Evolutionary conservation across 2,329 filamentous ascomycete species (phyloP), one percentile per base, ranked within the genome.

Genomic region (Penicillium sp.): DNA sequence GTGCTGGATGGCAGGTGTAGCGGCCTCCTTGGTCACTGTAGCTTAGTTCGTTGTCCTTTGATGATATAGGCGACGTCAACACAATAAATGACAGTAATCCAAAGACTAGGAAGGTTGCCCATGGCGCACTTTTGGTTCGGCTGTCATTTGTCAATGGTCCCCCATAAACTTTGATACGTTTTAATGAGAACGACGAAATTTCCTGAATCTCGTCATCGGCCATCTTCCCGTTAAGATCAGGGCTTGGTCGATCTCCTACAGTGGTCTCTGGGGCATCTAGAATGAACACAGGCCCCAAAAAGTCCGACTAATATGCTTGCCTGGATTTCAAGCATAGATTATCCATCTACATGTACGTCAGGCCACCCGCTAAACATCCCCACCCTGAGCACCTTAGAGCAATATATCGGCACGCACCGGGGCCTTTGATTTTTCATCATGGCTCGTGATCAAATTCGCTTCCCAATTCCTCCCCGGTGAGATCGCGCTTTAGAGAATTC

Each of bases 391-490:
- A n/a, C 35, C 46, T 35, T 35, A 35, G 46, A 51, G 46, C 28
- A 35, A 35, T 10, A 51, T 51, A 52, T 40, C 51, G 51, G 51
- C 19, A 45, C 43, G 37, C n/a, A 38, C 13, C 57, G 19, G 14
- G 14, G 28, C 8, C 28, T 10, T 19, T 22, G 6, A 14, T 33
- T 35, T 19, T 19, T 33, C 28, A 35, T 51, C 46, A 33, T 19
- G 5, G 16, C 46, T 51, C 46, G 46, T 51, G 46, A 51, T n/a
- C 46, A 51, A 14, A 6, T 6, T n/a, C n/a, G 6, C 4, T 51
- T 19, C 46, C 46, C 28, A 59, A 55, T 54, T 42, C 46, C 33
- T 35, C 57, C 38, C 57, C 57, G 57, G 57, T 59, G 57, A 59
- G 51, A 33, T 55, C 33, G 14, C 26, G n/a, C 8, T 22, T 16